phyloP scores from a whole-genome alignment of 768 basidiomycete species.

The Glaciozyma martinii region DNA sequence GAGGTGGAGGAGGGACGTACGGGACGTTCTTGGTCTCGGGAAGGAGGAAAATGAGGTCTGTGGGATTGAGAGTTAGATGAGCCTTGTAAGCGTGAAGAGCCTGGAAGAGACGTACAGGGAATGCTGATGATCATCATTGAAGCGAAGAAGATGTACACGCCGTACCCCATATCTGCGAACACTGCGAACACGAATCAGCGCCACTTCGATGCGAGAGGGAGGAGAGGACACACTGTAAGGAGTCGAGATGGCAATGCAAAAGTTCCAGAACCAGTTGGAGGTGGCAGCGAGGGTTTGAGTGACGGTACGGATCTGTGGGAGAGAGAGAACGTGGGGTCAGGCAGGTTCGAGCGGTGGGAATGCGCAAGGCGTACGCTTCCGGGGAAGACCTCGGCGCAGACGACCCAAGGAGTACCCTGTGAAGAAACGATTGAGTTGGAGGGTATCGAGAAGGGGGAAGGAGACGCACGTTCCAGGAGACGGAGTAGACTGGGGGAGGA shows the following conservation, averaged over 20 bases:
- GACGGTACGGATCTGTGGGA: slow-evolving; percentile 34
- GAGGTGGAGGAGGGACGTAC: no score
- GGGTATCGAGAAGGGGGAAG: no score
- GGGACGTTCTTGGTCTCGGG: slow-evolving; percentile 25
- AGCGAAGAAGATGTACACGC: slow-evolving; percentile 12
- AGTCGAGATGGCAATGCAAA: slow-evolving; percentile 37
- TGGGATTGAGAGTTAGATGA: no score
- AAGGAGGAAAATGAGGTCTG: slow-evolving; percentile 13
- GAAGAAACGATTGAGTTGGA: no score
- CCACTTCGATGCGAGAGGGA: no score
- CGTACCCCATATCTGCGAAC: slow-evolving; percentile 20
- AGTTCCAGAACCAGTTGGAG: slow-evolving; percentile 32
- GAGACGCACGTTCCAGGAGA: slow-evolving; percentile 25
- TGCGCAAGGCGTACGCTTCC: no score
- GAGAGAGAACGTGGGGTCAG: no score
- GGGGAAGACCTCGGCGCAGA: slow-evolving; percentile 46
- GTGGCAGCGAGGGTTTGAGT: slow-evolving; percentile 33
- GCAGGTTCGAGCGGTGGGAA: no score
- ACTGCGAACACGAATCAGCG: neutral
- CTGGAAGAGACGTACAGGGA: no score
- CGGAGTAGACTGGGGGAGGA: no score
- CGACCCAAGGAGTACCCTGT: slow-evolving; percentile 48
- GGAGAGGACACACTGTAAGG: slow-evolving; percentile 38
- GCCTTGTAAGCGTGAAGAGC: no score
- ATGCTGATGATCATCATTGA: slow-evolving; percentile 15